These are phyloP conservation scores for Rhododendron simsii DNA, from an alignment of 148 eudicot genomes.

Conservation along the genomic window DNA sequence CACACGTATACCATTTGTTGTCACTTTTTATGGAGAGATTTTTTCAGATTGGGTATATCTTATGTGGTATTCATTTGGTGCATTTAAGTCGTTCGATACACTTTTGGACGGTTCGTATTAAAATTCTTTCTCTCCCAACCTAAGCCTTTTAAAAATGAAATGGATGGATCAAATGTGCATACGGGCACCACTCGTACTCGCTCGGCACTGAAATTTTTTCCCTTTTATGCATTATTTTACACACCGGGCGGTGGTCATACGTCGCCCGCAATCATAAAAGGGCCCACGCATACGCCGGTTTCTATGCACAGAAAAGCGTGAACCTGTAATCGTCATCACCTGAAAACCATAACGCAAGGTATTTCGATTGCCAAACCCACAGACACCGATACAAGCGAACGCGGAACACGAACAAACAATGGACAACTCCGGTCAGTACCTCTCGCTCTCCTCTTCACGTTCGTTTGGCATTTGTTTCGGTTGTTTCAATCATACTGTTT, in stretches of 20 bases:
- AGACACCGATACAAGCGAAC: neutral
- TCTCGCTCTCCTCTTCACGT: neutral
- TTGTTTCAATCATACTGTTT: neutral
- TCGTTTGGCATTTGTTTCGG: neutral
- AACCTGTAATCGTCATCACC: neutral
- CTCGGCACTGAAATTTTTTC: too few species aligned
- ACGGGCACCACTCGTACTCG: too few species aligned
- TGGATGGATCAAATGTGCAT: too few species aligned
- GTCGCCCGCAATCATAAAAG: neutral
- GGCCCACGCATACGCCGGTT: neutral
- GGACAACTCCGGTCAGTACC: constrained; percentile 5
- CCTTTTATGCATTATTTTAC: too few species aligned
- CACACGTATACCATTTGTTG: too few species aligned
- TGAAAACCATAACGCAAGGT: neutral
- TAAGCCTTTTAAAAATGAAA: too few species aligned
- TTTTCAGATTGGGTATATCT: too few species aligned
- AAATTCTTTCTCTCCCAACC: too few species aligned
- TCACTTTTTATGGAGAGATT: too few species aligned
- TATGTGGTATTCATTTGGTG: too few species aligned
- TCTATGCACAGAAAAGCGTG: neutral
- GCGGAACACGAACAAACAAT: neutral
- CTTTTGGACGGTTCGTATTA: too few species aligned
- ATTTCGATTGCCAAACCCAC: neutral
- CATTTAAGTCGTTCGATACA: too few species aligned
- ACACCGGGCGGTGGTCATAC: neutral